Conservation (phyloP, 164 flowering plant species). For the Vitis riparia region DNA sequence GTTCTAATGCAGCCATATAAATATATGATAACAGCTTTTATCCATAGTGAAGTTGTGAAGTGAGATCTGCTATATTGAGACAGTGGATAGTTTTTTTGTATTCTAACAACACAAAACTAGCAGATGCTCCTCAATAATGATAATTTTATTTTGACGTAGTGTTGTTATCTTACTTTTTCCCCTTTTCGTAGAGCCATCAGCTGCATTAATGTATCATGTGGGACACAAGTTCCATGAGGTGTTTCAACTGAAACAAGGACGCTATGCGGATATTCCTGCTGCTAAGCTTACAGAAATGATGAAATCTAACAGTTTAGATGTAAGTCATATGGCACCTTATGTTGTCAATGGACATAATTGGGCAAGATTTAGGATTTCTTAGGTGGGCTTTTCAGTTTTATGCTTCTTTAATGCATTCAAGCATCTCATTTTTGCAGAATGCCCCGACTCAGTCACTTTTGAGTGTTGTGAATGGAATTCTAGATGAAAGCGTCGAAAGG, state of each 20-base stretch:
- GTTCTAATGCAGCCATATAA: no score
- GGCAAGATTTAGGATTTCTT: neutral
- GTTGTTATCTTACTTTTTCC: neutral
- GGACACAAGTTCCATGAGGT: constrained; percentile 75
- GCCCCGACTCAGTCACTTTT: constrained; percentile 86
- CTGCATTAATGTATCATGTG: constrained; percentile 38
- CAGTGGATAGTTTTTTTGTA: no score
- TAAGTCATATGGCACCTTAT: constrained; percentile 23
- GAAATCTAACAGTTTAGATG: constrained; percentile 80
- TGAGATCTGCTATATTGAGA: no score
- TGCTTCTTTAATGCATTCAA: constrained; percentile 9
- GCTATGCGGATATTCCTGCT: constrained; percentile 61
- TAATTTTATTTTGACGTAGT: neutral
- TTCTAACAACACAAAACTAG: no score
- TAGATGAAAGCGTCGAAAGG: constrained; percentile 82
- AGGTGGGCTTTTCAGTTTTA: neutral
- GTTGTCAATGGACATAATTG: neutral
- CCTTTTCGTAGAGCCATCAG: constrained; percentile 31
- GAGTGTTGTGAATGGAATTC: constrained; percentile 72
- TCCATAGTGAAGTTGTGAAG: no score
- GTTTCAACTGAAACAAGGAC: constrained; percentile 67
- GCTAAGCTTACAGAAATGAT: constrained; percentile 76
- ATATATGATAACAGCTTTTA: no score
- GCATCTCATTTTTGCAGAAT: constrained; percentile 52
- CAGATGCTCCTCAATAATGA: no score